These are phyloP conservation scores for Choiromyces venosus DNA, from an alignment of 495 filamentous ascomycete genomes.

Conservation along the genomic window DNA sequence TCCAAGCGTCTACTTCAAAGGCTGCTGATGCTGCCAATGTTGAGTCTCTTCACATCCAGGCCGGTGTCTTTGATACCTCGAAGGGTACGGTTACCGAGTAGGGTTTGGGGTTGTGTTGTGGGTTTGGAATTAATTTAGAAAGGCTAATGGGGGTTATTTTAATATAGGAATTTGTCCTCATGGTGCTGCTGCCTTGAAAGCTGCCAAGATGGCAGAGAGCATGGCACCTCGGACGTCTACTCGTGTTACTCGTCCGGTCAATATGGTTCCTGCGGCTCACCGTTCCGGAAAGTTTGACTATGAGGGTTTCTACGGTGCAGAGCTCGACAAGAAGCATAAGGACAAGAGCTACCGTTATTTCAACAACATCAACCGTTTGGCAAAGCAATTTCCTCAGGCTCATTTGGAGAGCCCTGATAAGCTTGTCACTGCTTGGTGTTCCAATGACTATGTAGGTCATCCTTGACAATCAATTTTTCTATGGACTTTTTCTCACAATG, in stretches of 20 bases:
- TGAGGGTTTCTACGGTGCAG: constrained; percentile 75
- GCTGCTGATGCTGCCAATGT: constrained; percentile 35
- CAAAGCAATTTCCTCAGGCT: constrained; percentile 90
- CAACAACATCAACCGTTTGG: constrained; percentile 99
- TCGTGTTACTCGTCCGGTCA: constrained; percentile 44
- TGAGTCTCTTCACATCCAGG: constrained; percentile 38
- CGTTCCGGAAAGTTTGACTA: constrained; percentile 68
- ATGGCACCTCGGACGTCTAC: constrained; percentile 19
- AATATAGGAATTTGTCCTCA: constrained; percentile 39
- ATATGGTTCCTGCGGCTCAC: constrained; percentile 20
- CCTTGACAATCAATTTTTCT: not conserved
- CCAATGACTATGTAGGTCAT: constrained; percentile 70
- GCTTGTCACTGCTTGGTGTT: constrained; percentile 97
- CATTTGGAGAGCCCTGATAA: constrained; percentile 82
- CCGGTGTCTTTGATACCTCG: constrained; percentile 38
- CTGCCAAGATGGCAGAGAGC: constrained; percentile 28
- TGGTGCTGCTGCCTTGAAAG: constrained; percentile 37
- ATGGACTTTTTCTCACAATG: not conserved
- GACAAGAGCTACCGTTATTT: constrained; percentile 99
- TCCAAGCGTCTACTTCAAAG: constrained; percentile 20
- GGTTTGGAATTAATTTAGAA: constrained; percentile 3
- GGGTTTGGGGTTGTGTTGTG: constrained; percentile 4
- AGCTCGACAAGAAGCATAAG: constrained; percentile 97
- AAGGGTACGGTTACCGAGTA: constrained; percentile 25
- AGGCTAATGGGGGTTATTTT: not conserved